These are phyloP conservation scores for Trypanosoma mega DNA, from an alignment of 208 protist genomes.

Conservation along the genomic window DNA sequence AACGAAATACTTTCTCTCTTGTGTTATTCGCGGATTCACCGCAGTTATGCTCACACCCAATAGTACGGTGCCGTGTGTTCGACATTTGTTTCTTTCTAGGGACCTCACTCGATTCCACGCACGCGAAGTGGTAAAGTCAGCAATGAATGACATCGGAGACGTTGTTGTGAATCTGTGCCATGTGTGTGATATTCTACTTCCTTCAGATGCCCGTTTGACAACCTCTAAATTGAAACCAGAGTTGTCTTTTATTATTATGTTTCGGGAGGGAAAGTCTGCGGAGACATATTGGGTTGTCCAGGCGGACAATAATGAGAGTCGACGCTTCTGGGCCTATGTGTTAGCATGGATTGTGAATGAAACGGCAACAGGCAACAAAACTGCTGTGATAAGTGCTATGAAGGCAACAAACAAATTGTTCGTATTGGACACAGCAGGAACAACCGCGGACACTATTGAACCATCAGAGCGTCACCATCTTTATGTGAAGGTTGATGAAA, in stretches of 20 bases:
- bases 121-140: slow-evolving; percentile 7
- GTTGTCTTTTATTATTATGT: slow-evolving; percentile 4
- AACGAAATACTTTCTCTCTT: slow-evolving; percentile 21
- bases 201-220: background rate
- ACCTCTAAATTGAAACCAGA: slow-evolving; percentile 5
- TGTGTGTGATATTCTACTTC: slow-evolving; percentile 4
- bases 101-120: slow-evolving; percentile 8
- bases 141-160: background rate
- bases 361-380: slow-evolving; percentile 1
- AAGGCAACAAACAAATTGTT: slow-evolving; percentile 10
- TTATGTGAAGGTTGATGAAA: slow-evolving; percentile 11
- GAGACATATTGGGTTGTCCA: slow-evolving; percentile 17
- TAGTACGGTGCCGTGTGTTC: slow-evolving; percentile 10
- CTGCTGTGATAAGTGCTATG: slow-evolving; percentile 10
- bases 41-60: slow-evolving; percentile 1
- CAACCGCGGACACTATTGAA: slow-evolving; percentile 19
- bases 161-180: slow-evolving; percentile 6
- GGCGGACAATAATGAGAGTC: slow-evolving; percentile 18
- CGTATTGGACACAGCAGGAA: slow-evolving; percentile 17
- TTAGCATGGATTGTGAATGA: slow-evolving; percentile 27
- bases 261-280: background rate
- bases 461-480: slow-evolving; percentile 14
- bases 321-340: slow-evolving; percentile 23
- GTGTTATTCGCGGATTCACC: slow-evolving; percentile 12
- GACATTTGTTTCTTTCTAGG: slow-evolving; percentile 26